A percentile compares a stretch with the other conserved stretches of the same genome.
Evolutionary conservation across 2,329 filamentous ascomycete genomes (phyloP).

Genomic region (Diaporthe citrichinensis): DNA sequence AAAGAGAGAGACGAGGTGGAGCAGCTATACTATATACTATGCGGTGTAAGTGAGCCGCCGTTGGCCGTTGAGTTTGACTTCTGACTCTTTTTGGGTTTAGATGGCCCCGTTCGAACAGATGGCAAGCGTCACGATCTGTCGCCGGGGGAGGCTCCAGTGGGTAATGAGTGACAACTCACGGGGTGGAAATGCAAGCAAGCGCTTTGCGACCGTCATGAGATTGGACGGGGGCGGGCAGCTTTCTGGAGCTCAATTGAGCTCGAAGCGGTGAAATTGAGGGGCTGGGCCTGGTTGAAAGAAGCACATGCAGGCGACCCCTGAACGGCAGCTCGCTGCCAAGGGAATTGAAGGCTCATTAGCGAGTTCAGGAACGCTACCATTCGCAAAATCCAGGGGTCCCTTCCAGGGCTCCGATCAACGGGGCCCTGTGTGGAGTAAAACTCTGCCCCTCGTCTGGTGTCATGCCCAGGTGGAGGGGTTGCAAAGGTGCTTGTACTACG

Average conservation of each 20-base stretch:
- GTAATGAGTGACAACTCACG: conserved; percentile 32
- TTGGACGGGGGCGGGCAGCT: conserved; percentile 26
- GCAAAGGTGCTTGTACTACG: background rate
- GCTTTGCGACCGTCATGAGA: conserved; percentile 24
- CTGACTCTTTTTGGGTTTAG: conserved; percentile 21
- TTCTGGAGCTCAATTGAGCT: conserved; percentile 26
- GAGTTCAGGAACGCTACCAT: conserved; percentile 23
- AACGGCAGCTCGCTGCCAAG: conserved; percentile 21
- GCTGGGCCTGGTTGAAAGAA: conserved; percentile 34
- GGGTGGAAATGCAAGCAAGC: conserved; percentile 24
- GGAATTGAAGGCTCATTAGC: background rate
- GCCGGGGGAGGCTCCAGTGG: conserved; percentile 21
- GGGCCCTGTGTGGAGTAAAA: conserved; percentile 34
- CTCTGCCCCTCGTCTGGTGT: conserved; percentile 32
- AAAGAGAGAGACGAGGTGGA: background rate
- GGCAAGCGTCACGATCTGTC: conserved; percentile 22
- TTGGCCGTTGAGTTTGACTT: conserved; percentile 3
- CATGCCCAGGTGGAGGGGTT: conserved; percentile 11
- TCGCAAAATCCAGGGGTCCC: conserved; percentile 21
- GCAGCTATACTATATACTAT: background rate
- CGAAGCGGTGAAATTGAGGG: conserved; percentile 40
- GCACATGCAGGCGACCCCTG: conserved; percentile 38
- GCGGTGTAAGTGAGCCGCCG: conserved; percentile 8
- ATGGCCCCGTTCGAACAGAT: conserved; percentile 8
- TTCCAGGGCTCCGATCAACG: conserved; percentile 29